Conservation (phyloP, 78 protist genomes). For the Tieghemostelium lacteum region DNA sequence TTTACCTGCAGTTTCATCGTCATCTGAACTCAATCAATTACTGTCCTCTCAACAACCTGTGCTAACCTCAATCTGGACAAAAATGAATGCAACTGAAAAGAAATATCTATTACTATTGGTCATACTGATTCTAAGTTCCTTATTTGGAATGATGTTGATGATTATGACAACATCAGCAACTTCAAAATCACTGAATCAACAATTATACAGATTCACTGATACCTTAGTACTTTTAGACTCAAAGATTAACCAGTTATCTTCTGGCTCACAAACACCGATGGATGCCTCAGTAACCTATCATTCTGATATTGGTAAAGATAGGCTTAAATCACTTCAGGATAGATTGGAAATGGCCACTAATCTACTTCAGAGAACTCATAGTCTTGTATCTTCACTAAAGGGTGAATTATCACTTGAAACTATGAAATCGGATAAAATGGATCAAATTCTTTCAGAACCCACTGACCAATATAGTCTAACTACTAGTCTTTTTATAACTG, state of each 20-base stretch:
- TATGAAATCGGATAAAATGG: slow-evolving; percentile 5
- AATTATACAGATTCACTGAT: slow-evolving; percentile 51
- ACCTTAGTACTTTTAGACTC: slow-evolving; percentile 41
- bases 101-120: neutral
- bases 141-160: slow-evolving; percentile 18
- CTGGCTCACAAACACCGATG: neutral
- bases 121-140: neutral
- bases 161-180: slow-evolving; percentile 9
- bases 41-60: neutral
- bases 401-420: slow-evolving; percentile 60
- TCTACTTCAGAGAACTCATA: slow-evolving; percentile 36
- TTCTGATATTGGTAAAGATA: slow-evolving; percentile 34
- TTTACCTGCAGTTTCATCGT: neutral
- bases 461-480: neutral
- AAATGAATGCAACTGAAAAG: slow-evolving; percentile 20
- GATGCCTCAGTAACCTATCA: neutral
- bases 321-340: neutral
- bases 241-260: slow-evolving; percentile 22
- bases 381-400: slow-evolving; percentile 27
- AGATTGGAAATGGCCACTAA: slow-evolving; percentile 25
- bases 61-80: slow-evolving; percentile 27
- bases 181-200: slow-evolving; percentile 18
- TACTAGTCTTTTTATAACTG: neutral
- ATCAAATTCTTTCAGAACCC: neutral
- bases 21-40: neutral